Conservation (phyloP, 2,329 filamentous ascomycete species). For the Xylariaceae sp. region DNA sequence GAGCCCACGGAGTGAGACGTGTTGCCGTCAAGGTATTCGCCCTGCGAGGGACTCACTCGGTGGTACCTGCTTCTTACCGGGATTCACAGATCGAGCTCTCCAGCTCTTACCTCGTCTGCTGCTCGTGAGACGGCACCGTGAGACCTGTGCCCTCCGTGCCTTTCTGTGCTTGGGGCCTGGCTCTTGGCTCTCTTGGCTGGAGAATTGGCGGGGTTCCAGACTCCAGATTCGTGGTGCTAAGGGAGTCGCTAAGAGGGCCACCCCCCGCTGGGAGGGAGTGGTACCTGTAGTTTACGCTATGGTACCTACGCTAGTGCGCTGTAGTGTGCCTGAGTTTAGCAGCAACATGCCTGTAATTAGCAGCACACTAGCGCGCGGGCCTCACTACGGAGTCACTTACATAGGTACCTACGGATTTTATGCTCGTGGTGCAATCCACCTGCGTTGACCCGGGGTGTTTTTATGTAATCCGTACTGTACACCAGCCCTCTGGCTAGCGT, state of each 20-base stretch:
- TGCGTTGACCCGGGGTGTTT: neutral
- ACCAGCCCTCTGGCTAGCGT: no score
- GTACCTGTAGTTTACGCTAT: constrained; percentile 8
- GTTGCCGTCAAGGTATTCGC: no score
- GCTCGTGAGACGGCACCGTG: neutral
- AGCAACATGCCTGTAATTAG: neutral
- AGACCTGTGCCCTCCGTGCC: neutral
- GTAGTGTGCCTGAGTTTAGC: neutral
- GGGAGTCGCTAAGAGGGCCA: constrained; percentile 11
- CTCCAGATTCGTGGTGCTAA: constrained; percentile 17
- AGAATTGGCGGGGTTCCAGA: constrained; percentile 15
- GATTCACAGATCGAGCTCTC: no score
- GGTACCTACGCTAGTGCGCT: neutral
- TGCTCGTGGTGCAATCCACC: neutral
- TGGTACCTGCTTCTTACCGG: no score
- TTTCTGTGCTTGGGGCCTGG: constrained; percentile 3
- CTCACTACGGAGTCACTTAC: neutral
- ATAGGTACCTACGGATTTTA: neutral
- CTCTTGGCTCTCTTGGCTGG: neutral
- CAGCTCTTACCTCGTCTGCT: no score
- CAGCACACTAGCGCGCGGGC: neutral
- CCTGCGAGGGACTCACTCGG: no score
- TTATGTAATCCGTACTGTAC: no score
- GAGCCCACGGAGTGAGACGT: no score
- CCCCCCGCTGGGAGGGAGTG: constrained; percentile 5